Percentiles rank a stretch among this genome's conserved stretches.
phyloP scores from a whole-genome alignment of 345 rosid species.

The Balakata baccata region DNA sequence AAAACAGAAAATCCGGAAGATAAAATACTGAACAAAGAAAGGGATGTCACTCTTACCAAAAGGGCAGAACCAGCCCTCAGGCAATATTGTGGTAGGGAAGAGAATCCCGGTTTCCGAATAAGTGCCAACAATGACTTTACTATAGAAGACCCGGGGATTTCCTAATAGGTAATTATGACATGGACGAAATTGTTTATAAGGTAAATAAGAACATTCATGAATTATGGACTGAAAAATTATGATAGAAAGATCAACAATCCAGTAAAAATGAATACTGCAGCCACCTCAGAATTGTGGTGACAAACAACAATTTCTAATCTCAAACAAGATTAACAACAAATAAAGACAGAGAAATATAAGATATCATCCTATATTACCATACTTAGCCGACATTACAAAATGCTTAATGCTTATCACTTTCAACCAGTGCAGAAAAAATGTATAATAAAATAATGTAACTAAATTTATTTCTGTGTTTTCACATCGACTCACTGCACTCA shows the following conservation, averaged over 20 bases:
- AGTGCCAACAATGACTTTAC: constrained; percentile 56
- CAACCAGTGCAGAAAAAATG: not conserved
- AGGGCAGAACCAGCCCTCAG: constrained; percentile 78
- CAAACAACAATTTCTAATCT: not conserved
- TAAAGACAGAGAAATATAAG: not conserved
- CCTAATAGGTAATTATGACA: constrained; percentile 41
- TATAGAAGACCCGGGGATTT: constrained; percentile 61
- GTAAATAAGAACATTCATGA: not conserved
- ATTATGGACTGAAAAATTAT: not conserved
- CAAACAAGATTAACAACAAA: not conserved
- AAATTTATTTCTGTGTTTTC: not conserved
- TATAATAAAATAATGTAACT: constrained; percentile 1
- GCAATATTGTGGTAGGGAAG: constrained; percentile 67
- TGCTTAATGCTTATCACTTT: not conserved
- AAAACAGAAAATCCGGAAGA: constrained; percentile 4
- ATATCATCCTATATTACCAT: not conserved
- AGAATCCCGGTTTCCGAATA: constrained; percentile 58
- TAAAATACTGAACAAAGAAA: constrained; percentile 7
- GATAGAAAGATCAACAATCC: not conserved
- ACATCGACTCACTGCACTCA: too few species aligned
- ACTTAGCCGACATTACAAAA: too few species aligned
- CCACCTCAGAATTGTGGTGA: not conserved
- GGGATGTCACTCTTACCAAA: constrained; percentile 50
- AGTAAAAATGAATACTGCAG: not conserved
- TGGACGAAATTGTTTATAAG: not conserved